Conservation (phyloP, 2,329 filamentous ascomycete species). For the Cytospora piceicola region DNA sequence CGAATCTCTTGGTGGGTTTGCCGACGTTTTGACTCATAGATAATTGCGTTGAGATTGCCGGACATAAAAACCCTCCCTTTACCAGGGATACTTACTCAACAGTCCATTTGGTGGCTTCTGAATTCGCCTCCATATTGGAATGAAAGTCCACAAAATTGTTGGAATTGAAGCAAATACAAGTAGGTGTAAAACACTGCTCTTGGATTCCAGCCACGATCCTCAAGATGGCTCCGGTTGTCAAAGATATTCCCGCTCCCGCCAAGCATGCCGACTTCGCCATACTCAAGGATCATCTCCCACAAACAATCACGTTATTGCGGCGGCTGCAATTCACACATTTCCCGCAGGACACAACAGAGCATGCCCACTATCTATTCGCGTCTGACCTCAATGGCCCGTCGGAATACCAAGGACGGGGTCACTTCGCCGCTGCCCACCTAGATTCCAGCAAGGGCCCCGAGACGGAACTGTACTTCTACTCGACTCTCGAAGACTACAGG, state of each 20-base stretch:
- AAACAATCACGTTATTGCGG: constrained; percentile 64
- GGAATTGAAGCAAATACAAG: not conserved
- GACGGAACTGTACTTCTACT: constrained; percentile 68
- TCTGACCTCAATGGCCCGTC: constrained; percentile 27
- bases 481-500: constrained; percentile 49
- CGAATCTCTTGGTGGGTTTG: not conserved
- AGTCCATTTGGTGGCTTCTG: not conserved
- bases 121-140: too few species aligned
- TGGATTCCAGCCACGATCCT: not conserved
- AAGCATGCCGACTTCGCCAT: constrained; percentile 47
- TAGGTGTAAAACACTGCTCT: not conserved
- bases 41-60: not conserved
- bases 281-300: constrained; percentile 57
- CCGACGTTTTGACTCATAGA: not conserved
- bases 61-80: not conserved
- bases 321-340: constrained; percentile 62
- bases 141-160: too few species aligned
- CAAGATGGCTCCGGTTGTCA: constrained; percentile 27
- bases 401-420: constrained; percentile 3
- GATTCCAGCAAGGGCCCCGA: constrained; percentile 65
- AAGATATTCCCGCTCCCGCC: constrained; percentile 32
- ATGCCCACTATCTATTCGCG: constrained; percentile 48
- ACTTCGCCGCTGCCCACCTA: constrained; percentile 62
- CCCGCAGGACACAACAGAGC: constrained; percentile 46
- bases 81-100: not conserved